phyloP scores from a whole-genome alignment of 306 rosid genomes.

The Parietaria judaica region DNA sequence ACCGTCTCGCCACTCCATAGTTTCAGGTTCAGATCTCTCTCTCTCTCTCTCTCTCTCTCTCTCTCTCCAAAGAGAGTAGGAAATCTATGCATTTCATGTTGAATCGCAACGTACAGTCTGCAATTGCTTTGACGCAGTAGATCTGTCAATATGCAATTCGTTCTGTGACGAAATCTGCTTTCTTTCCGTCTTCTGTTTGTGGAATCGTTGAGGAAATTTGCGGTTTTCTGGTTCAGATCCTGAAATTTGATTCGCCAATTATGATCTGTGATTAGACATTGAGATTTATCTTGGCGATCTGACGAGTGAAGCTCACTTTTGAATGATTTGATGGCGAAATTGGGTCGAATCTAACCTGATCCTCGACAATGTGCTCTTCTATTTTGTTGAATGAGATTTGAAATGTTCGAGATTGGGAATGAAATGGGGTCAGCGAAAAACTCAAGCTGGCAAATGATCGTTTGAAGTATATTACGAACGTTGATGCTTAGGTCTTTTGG shows the following conservation, averaged over 20 bases:
- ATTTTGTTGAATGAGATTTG: background rate
- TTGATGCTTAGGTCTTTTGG: too few relatives aligned
- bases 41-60: constrained; percentile 6
- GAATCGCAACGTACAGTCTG: background rate
- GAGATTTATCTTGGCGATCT: background rate
- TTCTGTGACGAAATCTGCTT: too few relatives aligned
- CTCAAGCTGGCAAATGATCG: background rate
- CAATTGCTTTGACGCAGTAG: background rate
- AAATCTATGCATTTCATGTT: background rate
- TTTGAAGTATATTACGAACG: too few relatives aligned
- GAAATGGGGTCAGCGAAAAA: background rate
- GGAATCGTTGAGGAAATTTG: background rate
- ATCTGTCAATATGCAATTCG: background rate
- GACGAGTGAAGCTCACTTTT: background rate
- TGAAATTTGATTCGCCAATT: background rate
- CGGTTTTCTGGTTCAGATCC: background rate
- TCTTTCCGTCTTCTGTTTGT: background rate
- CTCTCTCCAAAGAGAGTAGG: background rate
- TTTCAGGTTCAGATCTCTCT: constrained; percentile 4
- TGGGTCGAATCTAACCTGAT: background rate
- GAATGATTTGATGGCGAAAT: background rate
- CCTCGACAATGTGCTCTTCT: background rate
- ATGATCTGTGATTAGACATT: background rate
- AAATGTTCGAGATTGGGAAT: background rate
- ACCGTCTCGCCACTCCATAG: background rate